phyloP scores from a whole-genome alignment of 129 eudicot species.

The Sambucus nigra region DNA sequence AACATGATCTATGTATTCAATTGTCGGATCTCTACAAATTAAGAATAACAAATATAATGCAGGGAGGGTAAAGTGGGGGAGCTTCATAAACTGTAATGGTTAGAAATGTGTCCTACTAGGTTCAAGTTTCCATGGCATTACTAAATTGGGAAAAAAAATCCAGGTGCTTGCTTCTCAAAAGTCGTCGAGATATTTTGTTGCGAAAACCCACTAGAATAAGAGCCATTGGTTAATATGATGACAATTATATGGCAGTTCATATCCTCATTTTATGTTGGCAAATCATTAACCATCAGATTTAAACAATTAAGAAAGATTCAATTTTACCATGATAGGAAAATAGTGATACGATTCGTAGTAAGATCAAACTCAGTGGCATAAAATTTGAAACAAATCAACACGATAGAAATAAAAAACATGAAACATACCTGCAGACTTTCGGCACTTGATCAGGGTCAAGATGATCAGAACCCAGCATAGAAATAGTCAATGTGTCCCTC shows the following conservation, averaged over 20 bases:
- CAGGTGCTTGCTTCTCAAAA: neutral
- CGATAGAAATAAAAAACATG: neutral
- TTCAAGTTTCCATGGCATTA: too few relatives aligned
- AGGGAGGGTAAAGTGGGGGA: too few relatives aligned
- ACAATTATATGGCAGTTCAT: too few relatives aligned
- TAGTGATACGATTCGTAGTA: neutral
- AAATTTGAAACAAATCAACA: neutral
- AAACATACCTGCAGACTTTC: constrained; percentile 24
- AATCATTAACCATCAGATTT: neutral
- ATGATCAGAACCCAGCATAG: constrained; percentile 6
- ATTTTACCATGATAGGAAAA: neutral
- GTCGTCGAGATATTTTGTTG: too few relatives aligned
- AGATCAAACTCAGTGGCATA: neutral
- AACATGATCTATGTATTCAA: constrained; percentile 33
- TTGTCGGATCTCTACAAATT: constrained; percentile 26
- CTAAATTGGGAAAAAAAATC: neutral
- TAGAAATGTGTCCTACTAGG: too few relatives aligned
- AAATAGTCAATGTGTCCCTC: constrained; percentile 40
- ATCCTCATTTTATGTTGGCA: too few relatives aligned
- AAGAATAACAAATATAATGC: neutral
- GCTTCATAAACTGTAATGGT: too few relatives aligned
- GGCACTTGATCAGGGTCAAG: constrained; percentile 31
- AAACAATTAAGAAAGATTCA: neutral
- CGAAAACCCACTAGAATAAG: too few relatives aligned
- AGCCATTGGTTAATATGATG: too few relatives aligned